Evolutionary conservation across 1,284 basidiomycete genomes (phyloP), one percentile per base, ranked within the genome.

Genomic region (Leccinum pachyderme): DNA sequence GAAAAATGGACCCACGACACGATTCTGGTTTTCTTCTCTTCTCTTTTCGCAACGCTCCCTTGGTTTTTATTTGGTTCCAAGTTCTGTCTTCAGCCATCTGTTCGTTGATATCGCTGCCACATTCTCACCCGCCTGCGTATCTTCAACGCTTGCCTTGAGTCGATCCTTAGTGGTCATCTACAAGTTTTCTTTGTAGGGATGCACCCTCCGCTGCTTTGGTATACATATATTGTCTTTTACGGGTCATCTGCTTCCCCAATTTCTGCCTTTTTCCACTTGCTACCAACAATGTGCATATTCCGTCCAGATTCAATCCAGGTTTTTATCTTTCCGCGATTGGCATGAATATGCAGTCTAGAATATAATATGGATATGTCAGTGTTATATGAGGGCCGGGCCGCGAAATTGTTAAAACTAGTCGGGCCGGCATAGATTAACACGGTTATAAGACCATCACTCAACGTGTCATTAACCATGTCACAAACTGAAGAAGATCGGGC

Each of bases 401-500:
- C 12, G 8, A 27, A 44, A 5, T 44, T 25, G 43, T 15, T 22
- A 11, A 18, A n/a, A 18, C 15, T 18, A 37, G 7, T 37, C n/a
- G n/a, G 11, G 18, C 37, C 37, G 11, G 11, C 37, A 22, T 15
- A 11, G 4, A 32, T 18, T 9, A 39, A 39, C 22, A 39, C 5
- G 37, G 37, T 22, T 39, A 39, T 22, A 31, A 24, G 32, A 13
- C 52, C 53, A 53, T 25, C 43, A 47, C 39, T 60, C 55, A 49
- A 35, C 47, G 54, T 47, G 33, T 45, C 48, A 41, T 52, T 46
- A 47, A 47, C 53, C 53, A 63, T 57, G 67, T 57, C 56, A 76
- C 81, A 77, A 44, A 77, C 82, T 29, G 89, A 89, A 63, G 85
- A 86, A 54, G 90, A 91, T 59, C 81, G 89, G 57, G 87, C 88